Evolutionary conservation across 1,284 basidiomycete species (phyloP).

Genomic region (Fomitopsis pinicola): DNA sequence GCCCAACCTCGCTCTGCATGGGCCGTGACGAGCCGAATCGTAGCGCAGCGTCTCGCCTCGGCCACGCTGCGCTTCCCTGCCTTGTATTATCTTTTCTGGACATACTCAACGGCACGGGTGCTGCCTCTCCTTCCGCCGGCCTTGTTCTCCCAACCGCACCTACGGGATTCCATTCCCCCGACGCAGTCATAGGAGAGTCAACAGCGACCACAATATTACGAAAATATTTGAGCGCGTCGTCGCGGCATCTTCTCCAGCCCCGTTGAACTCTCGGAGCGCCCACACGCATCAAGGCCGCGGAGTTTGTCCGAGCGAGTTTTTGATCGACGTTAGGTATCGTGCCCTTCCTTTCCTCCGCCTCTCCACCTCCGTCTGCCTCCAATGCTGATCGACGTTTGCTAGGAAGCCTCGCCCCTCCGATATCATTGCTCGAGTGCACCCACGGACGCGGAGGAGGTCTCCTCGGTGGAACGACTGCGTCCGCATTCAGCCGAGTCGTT

Average conservation of each 20-base stretch:
- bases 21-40: neutral
- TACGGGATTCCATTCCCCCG: neutral
- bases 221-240: neutral
- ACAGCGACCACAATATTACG: neutral
- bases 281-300: neutral
- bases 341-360: neutral
- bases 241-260: neutral
- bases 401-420: too few relatives aligned
- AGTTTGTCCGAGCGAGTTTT: neutral
- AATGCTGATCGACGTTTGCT: too few relatives aligned
- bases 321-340: neutral
- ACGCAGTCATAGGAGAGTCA: neutral
- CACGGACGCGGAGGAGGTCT: too few relatives aligned
- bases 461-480: too few relatives aligned
- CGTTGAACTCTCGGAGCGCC: neutral
- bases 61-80: neutral
- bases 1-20: too few relatives aligned
- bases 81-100: neutral
- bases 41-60: neutral
- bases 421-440: too few relatives aligned
- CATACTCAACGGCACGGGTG: neutral
- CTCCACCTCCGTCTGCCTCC: neutral
- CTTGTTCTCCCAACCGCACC: neutral
- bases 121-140: neutral
- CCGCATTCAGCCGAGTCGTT: neutral